phyloP scores from a whole-genome alignment of 169 alveolate species.

The Plasmodium vivax region DNA sequence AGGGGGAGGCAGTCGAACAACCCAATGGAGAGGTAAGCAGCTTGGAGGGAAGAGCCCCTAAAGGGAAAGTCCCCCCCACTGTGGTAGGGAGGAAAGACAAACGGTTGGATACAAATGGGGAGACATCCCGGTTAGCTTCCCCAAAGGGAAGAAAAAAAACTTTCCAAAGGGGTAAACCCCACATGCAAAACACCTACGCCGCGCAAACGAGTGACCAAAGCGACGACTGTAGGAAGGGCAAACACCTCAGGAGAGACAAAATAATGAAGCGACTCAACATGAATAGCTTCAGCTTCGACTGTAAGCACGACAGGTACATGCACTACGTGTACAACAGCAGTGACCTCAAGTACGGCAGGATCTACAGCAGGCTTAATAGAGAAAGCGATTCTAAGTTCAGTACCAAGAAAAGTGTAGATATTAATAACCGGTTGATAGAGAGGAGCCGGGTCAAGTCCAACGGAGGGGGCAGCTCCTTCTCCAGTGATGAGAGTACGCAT shows the following conservation, averaged over 20 bases:
- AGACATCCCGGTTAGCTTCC: background rate
- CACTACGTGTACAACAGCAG: conserved; percentile 52
- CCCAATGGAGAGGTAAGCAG: background rate
- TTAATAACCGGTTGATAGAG: conserved; percentile 1
- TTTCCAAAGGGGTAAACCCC: background rate
- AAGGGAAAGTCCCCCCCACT: background rate
- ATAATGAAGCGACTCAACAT: conserved; percentile 10
- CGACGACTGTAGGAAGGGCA: background rate
- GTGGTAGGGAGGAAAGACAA: background rate
- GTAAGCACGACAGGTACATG: conserved; percentile 35
- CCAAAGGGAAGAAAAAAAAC: background rate
- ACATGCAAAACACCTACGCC: background rate
- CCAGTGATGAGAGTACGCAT: conserved; percentile 1
- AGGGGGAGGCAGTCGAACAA: background rate
- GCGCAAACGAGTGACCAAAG: background rate
- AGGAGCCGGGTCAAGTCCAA: background rate
- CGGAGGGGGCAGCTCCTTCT: background rate
- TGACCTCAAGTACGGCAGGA: conserved; percentile 6
- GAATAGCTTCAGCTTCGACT: conserved; percentile 7
- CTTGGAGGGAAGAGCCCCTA: background rate
- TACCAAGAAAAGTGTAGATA: conserved; percentile 3
- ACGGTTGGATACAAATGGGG: background rate
- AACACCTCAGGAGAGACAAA: background rate
- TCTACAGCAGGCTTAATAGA: conserved; percentile 24
- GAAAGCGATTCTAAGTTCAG: background rate